Evolutionary conservation across 495 filamentous ascomycete species (phyloP).

Genomic region (Penicillium fimorum): DNA sequence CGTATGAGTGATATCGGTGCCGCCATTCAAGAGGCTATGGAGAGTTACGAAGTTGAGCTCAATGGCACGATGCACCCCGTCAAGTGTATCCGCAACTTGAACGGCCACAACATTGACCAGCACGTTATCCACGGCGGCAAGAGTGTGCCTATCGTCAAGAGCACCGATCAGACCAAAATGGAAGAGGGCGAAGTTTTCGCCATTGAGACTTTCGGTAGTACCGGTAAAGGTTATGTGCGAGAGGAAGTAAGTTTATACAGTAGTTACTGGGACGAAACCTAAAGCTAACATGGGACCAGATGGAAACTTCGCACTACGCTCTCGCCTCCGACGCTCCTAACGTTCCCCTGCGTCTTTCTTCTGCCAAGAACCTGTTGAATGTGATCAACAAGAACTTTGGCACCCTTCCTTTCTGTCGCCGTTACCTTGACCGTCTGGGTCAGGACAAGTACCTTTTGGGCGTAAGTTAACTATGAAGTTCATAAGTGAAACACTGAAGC

Average conservation of each 20-base stretch:
- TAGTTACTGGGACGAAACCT: not conserved
- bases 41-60: conserved; percentile 64
- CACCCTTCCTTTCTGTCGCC: conserved; percentile 79
- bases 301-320: conserved; percentile 77
- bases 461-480: conserved; percentile 44
- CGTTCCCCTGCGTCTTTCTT: conserved; percentile 65
- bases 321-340: conserved; percentile 61
- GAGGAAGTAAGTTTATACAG: conserved; percentile 61
- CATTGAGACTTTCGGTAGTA: conserved; percentile 92
- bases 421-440: conserved; percentile 82
- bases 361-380: conserved; percentile 77
- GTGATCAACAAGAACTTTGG: conserved; percentile 93
- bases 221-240: conserved; percentile 78
- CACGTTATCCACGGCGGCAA: conserved; percentile 88
- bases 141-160: conserved; percentile 88
- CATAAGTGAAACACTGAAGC: conserved; percentile 14
- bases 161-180: conserved; percentile 79
- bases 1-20: conserved; percentile 61
- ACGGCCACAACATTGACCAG: conserved; percentile 82
- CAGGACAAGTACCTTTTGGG: conserved; percentile 87
- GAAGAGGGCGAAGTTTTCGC: conserved; percentile 92
- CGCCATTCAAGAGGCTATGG: conserved; percentile 66
- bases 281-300: conserved; percentile 32
- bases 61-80: conserved; percentile 74
- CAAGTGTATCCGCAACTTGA: conserved; percentile 84